Base-by-base conservation (phyloP, 2,329 filamentous ascomycete genomes). In the Ophiocordyceps sinensis region DNA sequence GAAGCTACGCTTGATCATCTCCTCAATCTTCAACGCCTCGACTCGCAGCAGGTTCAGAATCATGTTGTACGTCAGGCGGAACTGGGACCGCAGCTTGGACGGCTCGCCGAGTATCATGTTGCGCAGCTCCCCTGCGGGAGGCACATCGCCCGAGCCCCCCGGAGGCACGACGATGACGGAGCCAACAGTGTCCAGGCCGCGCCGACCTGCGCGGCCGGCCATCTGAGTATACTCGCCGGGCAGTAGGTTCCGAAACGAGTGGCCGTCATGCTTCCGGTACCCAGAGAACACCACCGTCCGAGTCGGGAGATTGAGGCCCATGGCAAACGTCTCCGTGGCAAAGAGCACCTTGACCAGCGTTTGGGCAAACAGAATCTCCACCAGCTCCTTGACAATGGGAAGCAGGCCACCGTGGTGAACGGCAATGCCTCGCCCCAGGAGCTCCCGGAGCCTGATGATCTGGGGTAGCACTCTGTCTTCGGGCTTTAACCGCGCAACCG, bases 1-100 rank as follows among this genome's bases (percentile, higher is more conserved):
- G 68, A 98, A 98, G 59, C 88, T 95, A 49, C 91, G 82, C 71
- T 98, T 98, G 68, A 98, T 98, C 91, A 98, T 98, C 63, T 98
- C 91, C 59, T 98, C 91, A 51, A 98, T 96, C 66, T 95, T 96
- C 49, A 98, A 65, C 3, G 91, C 91, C 60, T 98, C 91, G 2
- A 98, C 91, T 30, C 91, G 82, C 38, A 98, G 70, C 28, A 98
- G 69, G 55, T 96, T 98, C 28, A 98, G 68, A 45, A 98, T 98
- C 91, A 98, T 98, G 63, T 96, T 98, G 68, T 98, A 98, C 0
- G 93, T 98, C 38, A 98, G 70, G 45, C 91, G 78, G 69, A 98
- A 98, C 56, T 98, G 91, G 7, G 89, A 96, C 37, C 87, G 78
- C 38, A 98, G 73, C 63, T 96, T 96, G 23, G 87, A 94, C 28